Evolutionary conservation across 2,329 filamentous ascomycete genomes (phyloP), one percentile per base, ranked within the genome.

Genomic region (Nectriaceae sp.): DNA sequence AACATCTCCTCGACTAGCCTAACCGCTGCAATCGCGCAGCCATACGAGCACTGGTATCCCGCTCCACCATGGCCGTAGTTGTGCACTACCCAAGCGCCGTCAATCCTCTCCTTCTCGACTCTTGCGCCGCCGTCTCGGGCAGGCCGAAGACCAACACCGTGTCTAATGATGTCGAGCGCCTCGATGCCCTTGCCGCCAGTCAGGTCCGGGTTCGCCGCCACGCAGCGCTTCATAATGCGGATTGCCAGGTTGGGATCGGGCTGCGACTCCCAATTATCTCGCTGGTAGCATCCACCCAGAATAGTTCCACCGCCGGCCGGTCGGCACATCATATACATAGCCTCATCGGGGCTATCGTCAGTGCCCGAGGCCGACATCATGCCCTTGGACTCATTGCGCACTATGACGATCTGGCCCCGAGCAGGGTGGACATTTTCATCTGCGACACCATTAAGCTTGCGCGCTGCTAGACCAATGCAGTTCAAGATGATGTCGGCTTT

Each of bases 381-480:
- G 41, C 79, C 72, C 13, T 80, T 79, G 0, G 84, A 79, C 60
- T 87, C 83, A 70, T 96, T 95, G 42, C 90, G 76, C 13, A 96
- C 90, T 0, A 96, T 67, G 0, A 95, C 88, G 16, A 89, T 84
- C 70, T 97, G 92, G 4, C 90, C 93, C 4, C 93, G 82, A 2
- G 82, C 85, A 0, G 93, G 92, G 45, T 83, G 77, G 47, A 97
- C 78, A 3, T 76, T 79, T 46, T 72, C 66, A 64, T 97, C 93
- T 68, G 81, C 75, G 0, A 97, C 91, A 21, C 93, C 93, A 5
- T 89, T 90, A 0, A 97, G 81, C 44, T 78, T 84, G 38, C 78
- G 79, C 0, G 90, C 84, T 13, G 85, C 78, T 5, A 97, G 74
- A 0, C 91, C 93, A 0, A 90, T 92, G 61, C 89, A 89, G 66